Base-by-base conservation (phyloP, 202 grass and related monocot genomes). In the Brachypodium distachyon region DNA sequence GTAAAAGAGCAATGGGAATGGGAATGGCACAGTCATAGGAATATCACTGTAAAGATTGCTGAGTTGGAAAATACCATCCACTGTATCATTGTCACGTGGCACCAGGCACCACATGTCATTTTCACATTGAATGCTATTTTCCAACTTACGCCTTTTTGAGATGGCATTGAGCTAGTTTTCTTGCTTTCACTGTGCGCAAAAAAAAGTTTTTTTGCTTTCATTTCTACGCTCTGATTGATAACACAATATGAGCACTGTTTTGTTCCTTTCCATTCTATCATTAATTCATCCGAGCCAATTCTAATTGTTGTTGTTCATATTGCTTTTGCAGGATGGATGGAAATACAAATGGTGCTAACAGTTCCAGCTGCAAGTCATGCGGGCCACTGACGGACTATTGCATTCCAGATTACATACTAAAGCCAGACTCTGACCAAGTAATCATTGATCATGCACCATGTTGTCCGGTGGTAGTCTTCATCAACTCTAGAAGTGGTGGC, bases 401-500 rank as follows among this genome's bases (percentile, higher is more conserved):
- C 77, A 95, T 99, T 53, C 96, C 96, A 3, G 85, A 92, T 81
- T 99, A 99, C 83, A 99, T 99, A 72, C 66, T 99, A 22, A 81
- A 78, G 7, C 83, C 85, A 0, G 96, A 89, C 21, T 59, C 81
- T 3, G 73, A 70, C 38, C 64, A 3, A 39, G 4, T 50, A 18
- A 60, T 41, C 23, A 1, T 71, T 57, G 60, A 48, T 16, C 28
- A 78, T 51, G 31, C 14, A 14, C 91, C 87, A 29, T 21, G 3
- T 50, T 89, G 87, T 49, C 91, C 96, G 77, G 92, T 99, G 16
- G 74, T 99, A 27, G 96, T 99, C 55, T 95, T 99, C 73, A 87
- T 99, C 85, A 99, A 99, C 59, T 99, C 96, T 32, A 92, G 18
- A 83, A 95, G 91, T 28, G 96, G 96, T 51, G 96, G 96, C 4